Evolutionary conservation across 208 protist species (phyloP).

Genomic region (Acanthamoeba castellanii): DNA sequence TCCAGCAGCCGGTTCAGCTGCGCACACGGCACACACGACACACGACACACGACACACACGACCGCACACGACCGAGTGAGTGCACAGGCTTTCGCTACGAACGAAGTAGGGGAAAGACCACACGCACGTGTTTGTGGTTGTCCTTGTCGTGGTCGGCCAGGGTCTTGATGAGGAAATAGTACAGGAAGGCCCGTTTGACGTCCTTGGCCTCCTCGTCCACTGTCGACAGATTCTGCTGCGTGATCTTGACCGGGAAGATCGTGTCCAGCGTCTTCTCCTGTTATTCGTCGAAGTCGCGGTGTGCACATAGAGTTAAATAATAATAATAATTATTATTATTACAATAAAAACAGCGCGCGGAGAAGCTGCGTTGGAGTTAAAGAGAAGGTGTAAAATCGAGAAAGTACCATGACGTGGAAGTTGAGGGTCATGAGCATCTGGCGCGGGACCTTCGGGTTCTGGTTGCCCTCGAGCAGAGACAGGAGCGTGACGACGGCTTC

Average conservation of each 20-base stretch:
- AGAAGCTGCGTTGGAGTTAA: background rate
- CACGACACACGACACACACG: background rate
- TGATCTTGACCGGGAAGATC: conserved; percentile 59
- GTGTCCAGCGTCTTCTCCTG: conserved; percentile 67
- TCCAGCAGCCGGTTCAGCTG: conserved; percentile 31
- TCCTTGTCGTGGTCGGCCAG: conserved; percentile 60
- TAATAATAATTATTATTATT: background rate
- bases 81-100: background rate
- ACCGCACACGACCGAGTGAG: too few species aligned
- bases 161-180: conserved; percentile 55
- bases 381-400: background rate
- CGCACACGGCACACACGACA: background rate
- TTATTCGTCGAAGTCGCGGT: background rate
- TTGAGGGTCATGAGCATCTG: conserved; percentile 65
- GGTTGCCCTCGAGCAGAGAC: conserved; percentile 14
- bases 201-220: conserved; percentile 61
- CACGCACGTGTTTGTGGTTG: conserved; percentile 50
- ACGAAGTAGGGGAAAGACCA: background rate
- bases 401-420: conserved; percentile 14
- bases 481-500: conserved; percentile 44
- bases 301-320: background rate
- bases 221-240: conserved; percentile 9
- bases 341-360: too few species aligned
- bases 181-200: conserved; percentile 56
- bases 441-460: conserved; percentile 43